Evolutionary conservation across 495 filamentous ascomycete genomes (phyloP), one percentile per base, ranked within the genome.

Genomic region (Lepraria neglecta): DNA sequence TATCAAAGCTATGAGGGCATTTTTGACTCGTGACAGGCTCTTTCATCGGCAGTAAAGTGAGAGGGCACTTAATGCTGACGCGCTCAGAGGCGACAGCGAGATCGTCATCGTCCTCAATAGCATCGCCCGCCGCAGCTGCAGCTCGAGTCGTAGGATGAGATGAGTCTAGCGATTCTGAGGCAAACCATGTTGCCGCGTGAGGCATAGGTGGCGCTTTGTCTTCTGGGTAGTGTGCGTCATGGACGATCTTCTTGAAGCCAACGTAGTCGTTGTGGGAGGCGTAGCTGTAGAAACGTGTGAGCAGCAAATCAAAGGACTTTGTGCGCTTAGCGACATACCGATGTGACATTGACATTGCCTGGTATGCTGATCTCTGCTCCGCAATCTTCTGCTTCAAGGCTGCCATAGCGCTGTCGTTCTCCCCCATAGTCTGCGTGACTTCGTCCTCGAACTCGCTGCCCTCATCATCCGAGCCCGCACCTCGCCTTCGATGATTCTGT

Each of bases 1-100:
- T 86, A 72, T 96, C 87, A 71, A 95, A 96, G 10, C 81, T 88
- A 70, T 96, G 91, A 10, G 81, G 84, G 75, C 91, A 96, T 65
- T 87, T 86, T 4, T 73, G 80, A 71, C 83, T 90, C n/a, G 82
- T 91, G 2, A 81, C 74, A 0, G 91, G 91, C 51, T 92, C 82
- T 30, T 76, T 74, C 76, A 89, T 89, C n/a, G 78, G 70, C 43
- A 79, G 77, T 46, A 95, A 77, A 1, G 91, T 92, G n/a, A 96
- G 68, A 0, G 90, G 90, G 67, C 91, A 96, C 68, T 85, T 87
- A 54, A 90, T 79, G 61, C 84, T 87, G 64, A 87, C 78, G 19
- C 79, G 80, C 65, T 87, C 87, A 56, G 84, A 75, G 59, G 82
- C 78, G 50, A 96, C 84, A 9, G 84, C 82, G 54, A 96, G 75